Percentiles rank a stretch among this genome's conserved stretches.
Conservation (phyloP, 1,284 basidiomycete genomes). For the Tilletia walkeri region DNA sequence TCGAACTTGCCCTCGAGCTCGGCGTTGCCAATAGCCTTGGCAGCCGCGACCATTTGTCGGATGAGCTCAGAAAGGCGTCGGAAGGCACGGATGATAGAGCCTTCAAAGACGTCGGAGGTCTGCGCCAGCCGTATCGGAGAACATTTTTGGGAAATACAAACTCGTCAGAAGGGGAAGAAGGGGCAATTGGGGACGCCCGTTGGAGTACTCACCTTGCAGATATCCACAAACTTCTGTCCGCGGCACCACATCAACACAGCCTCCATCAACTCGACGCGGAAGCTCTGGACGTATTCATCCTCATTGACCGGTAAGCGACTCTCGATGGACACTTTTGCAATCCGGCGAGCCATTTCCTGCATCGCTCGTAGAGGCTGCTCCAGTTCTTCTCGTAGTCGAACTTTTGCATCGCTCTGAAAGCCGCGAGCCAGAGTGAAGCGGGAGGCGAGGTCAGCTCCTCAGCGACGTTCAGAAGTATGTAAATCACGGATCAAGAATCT, state of each 20-base stretch:
- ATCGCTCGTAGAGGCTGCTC: constrained; percentile 85
- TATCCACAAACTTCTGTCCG: constrained; percentile 91
- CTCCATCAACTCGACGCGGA: constrained; percentile 99
- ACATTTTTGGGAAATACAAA: not conserved
- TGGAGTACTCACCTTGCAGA: constrained; percentile 72
- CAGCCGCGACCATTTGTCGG: constrained; percentile 89
- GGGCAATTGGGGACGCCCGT: not conserved
- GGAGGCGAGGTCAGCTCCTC: not conserved
- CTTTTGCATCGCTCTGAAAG: constrained; percentile 76
- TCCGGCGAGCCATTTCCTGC: constrained; percentile 90
- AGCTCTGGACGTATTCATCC: constrained; percentile 89
- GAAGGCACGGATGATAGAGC: constrained; percentile 77
- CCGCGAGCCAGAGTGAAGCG: not conserved
- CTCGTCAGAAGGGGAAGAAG: not conserved
- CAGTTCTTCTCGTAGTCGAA: constrained; percentile 85
- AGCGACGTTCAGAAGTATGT: no score
- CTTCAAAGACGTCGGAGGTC: constrained; percentile 95
- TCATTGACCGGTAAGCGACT: constrained; percentile 84
- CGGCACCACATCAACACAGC: constrained; percentile 95
- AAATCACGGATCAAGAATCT: not conserved
- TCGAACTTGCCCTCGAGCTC: constrained; percentile 67
- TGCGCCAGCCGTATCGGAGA: constrained; percentile 48
- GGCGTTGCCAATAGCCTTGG: constrained; percentile 90
- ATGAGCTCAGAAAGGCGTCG: constrained; percentile 88
- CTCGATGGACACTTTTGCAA: constrained; percentile 93